These are phyloP conservation scores for Musa beccarii DNA, from an alignment of 176 grass and related monocot species.

Conservation along the genomic window DNA sequence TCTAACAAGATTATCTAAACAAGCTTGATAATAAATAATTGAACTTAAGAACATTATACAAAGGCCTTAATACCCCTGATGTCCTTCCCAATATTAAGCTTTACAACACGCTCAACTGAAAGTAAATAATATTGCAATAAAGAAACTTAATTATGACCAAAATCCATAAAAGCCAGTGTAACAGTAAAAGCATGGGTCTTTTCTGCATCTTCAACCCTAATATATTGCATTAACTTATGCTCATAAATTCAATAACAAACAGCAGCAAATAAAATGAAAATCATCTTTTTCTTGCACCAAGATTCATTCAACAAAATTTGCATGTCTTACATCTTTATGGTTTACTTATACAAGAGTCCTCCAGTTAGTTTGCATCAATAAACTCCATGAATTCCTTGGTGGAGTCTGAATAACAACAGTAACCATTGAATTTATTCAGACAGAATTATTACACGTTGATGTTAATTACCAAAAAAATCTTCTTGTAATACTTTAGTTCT, in stretches of 20 bases:
- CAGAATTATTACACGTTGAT: too few species aligned
- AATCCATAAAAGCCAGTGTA: background rate
- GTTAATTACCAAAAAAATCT: too few species aligned
- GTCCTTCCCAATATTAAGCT: too few species aligned
- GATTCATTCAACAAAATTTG: background rate
- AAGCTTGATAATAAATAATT: too few species aligned
- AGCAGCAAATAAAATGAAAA: background rate
- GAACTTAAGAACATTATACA: too few species aligned
- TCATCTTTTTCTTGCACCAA: background rate
- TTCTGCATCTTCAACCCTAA: background rate
- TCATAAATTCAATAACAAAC: background rate
- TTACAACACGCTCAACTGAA: too few species aligned
- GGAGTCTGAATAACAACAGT: too few species aligned
- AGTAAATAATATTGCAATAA: too few species aligned
- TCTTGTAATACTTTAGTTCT: too few species aligned
- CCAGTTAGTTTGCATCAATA: background rate
- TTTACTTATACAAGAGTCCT: background rate
- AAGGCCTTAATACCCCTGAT: too few species aligned
- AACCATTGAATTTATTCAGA: too few species aligned
- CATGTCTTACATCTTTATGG: background rate
- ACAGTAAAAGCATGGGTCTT: background rate
- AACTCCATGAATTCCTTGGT: background rate
- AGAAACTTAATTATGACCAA: background rate
- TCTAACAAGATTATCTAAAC: too few species aligned
- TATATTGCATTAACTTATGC: background rate